Conservation (phyloP, 2,329 filamentous ascomycete species). For the Cordyceps fumosorosea region DNA sequence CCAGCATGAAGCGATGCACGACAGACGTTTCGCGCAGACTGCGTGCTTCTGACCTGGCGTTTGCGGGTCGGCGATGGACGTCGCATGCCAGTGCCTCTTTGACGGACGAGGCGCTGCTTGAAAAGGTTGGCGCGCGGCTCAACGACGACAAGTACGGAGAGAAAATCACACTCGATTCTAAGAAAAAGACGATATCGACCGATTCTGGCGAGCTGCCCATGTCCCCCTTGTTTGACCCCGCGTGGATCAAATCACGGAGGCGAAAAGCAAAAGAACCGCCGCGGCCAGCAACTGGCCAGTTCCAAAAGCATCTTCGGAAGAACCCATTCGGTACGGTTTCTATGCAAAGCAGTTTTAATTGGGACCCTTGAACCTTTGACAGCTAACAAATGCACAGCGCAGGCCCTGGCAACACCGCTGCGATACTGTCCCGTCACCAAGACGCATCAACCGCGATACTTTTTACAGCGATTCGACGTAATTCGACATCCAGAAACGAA, state of each 20-base stretch:
- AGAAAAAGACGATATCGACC: conserved; percentile 39
- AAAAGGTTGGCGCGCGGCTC: conserved; percentile 27
- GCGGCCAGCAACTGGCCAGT: conserved; percentile 31
- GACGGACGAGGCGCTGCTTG: conserved; percentile 24
- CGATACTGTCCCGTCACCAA: conserved; percentile 48
- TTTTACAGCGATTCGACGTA: conserved; percentile 56
- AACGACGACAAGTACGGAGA: conserved; percentile 23
- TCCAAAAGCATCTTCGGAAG: conserved; percentile 51
- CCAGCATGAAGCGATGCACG: conserved; percentile 24
- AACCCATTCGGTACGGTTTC: conserved; percentile 58
- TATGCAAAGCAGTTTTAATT: too few species aligned
- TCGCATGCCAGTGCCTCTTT: conserved; percentile 26
- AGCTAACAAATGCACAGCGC: conserved; percentile 37
- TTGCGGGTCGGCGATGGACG: conserved; percentile 23
- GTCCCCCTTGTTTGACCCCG: conserved; percentile 48
- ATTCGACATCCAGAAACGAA: conserved; percentile 47
- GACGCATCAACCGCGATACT: conserved; percentile 48
- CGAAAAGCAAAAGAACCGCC: conserved; percentile 34
- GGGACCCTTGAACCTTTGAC: not conserved
- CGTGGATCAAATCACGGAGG: conserved; percentile 38
- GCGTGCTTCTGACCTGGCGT: conserved; percentile 7
- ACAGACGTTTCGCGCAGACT: conserved; percentile 5
- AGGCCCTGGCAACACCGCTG: conserved; percentile 53
- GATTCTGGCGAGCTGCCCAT: conserved; percentile 41
- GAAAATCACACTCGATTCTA: conserved; percentile 29